These are phyloP conservation scores for Mortierella sp. DNA, from an alignment of 371 early-diverging fungal species.

Conservation along the genomic window DNA sequence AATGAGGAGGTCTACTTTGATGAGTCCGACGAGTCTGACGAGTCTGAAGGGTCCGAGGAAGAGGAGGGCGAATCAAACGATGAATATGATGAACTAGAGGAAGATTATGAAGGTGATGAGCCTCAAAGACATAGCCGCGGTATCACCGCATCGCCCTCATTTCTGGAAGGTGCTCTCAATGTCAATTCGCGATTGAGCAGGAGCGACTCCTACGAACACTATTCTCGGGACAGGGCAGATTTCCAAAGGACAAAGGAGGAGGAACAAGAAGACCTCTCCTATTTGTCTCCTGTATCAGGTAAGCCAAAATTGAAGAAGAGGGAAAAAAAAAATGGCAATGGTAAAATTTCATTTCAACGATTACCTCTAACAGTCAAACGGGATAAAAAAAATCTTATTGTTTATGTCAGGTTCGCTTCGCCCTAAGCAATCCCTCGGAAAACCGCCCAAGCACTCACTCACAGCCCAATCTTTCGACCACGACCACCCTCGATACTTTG, in stretches of 20 bases:
- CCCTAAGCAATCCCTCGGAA: not conserved
- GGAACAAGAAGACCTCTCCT: slow-evolving; percentile 34
- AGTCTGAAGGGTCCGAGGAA: not conserved
- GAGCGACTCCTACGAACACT: slow-evolving; percentile 16
- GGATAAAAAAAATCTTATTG: not conserved
- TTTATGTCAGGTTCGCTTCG: slow-evolving; percentile 1
- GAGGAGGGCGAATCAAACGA: slow-evolving; percentile 11
- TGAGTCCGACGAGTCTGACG: slow-evolving; percentile 22
- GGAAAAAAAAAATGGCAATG: not conserved
- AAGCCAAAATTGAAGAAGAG: not conserved
- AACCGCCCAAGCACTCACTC: no score
- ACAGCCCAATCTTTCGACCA: slow-evolving; percentile 1
- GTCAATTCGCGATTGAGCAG: slow-evolving; percentile 23
- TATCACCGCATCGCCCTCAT: slow-evolving; percentile 20
- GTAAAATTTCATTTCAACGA: not conserved
- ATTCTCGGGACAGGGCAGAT: slow-evolving; percentile 19
- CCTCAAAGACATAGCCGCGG: not conserved
- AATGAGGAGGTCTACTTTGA: slow-evolving; percentile 35
- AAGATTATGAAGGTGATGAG: not conserved
- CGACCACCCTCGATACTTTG: slow-evolving; percentile 15
- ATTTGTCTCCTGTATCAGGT: slow-evolving; percentile 36
- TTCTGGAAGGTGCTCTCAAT: slow-evolving; percentile 14
- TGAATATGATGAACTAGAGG: no score
- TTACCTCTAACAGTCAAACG: not conserved
- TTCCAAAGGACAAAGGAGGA: slow-evolving; percentile 25